A percentile compares a stretch with the other conserved stretches of the same genome.
These are phyloP conservation scores for Podochytrium sp. DNA, from an alignment of 192 early-diverging fungal genomes.

Conservation along the genomic window DNA sequence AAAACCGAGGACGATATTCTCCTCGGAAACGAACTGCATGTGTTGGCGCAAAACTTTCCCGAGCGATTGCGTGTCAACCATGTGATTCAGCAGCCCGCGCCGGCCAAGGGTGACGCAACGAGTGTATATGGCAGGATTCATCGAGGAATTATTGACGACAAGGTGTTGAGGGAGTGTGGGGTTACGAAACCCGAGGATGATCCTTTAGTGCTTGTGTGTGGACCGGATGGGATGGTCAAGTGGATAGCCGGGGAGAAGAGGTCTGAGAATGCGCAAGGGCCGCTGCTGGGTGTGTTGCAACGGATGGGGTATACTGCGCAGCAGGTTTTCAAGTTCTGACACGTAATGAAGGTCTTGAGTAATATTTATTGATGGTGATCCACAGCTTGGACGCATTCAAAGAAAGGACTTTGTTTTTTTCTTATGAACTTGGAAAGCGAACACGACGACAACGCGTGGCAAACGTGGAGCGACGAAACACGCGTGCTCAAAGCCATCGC, in stretches of 20 bases:
- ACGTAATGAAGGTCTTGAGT: constrained; percentile 26
- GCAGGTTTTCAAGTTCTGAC: constrained; percentile 89
- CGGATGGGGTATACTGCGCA: constrained; percentile 70
- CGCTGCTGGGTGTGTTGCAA: constrained; percentile 81
- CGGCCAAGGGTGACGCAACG: not conserved
- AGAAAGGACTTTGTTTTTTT: too few species aligned
- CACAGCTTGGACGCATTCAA: too few species aligned
- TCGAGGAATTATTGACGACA: constrained; percentile 60
- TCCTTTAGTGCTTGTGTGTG: constrained; percentile 47
- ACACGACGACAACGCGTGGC: too few species aligned
- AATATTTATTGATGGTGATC: not conserved
- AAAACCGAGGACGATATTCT: constrained; percentile 86
- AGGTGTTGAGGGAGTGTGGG: constrained; percentile 51
- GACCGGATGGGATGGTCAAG: constrained; percentile 58
- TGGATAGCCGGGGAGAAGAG: constrained; percentile 45
- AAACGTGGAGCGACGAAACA: too few species aligned
- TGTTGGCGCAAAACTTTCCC: constrained; percentile 64
- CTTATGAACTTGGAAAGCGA: too few species aligned
- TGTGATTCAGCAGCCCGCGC: constrained; percentile 70
- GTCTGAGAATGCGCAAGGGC: constrained; percentile 66
- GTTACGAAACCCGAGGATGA: constrained; percentile 51
- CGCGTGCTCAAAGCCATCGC: too few species aligned
- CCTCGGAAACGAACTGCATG: constrained; percentile 79
- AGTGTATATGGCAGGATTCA: constrained; percentile 38
- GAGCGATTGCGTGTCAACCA: constrained; percentile 82